Evolutionary conservation across 2,329 filamentous ascomycete species (phyloP), one percentile per base, ranked within the genome.

Genomic region (Apiospora koreana): DNA sequence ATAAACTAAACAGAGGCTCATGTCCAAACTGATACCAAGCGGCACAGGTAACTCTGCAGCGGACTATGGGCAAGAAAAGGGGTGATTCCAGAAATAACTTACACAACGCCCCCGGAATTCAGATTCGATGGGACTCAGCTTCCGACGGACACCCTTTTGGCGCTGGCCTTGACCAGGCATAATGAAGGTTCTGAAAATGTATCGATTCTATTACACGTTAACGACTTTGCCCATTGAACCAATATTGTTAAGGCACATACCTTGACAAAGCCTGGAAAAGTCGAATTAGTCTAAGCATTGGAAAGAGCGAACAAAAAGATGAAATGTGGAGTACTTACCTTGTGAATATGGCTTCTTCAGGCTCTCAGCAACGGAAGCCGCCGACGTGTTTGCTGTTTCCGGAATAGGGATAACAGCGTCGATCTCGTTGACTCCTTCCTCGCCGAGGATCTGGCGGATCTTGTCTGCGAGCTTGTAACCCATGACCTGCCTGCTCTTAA

Each of bases 81-180:
- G n/a, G n/a, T n/a, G n/a, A n/a, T n/a, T n/a, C n/a, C n/a, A n/a
- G n/a, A n/a, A n/a, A n/a, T n/a, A 10, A 58, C 50, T 58, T 58
- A 58, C 92, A 71, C 91, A 93, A 76, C 92, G 91, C 74, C 88
- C 93, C 70, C 91, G 86, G 81, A 98, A 98, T 79, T 98, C 94
- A 46, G 91, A 90, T 35, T 91, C 89, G 81, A 98, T 97, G 25
- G 95, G 90, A 72, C 93, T 95, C 48, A 98, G 87, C 83, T 98
- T 98, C 66, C 95, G 89, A 4, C 95, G 91, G 12, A 98, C 94
- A 74, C 94, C 92, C 82, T 95, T 95, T 77, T 96, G 90, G 4
- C 95, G 88, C 23, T 91, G 88, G 75, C 89, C 89, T 80, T 98
- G 95, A 38, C 92, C 92, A 1, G 95, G 85, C 71, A 79, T 70